Evolutionary conservation across 306 rosid genomes (phyloP).

Genomic region (Sicyos edulis): DNA sequence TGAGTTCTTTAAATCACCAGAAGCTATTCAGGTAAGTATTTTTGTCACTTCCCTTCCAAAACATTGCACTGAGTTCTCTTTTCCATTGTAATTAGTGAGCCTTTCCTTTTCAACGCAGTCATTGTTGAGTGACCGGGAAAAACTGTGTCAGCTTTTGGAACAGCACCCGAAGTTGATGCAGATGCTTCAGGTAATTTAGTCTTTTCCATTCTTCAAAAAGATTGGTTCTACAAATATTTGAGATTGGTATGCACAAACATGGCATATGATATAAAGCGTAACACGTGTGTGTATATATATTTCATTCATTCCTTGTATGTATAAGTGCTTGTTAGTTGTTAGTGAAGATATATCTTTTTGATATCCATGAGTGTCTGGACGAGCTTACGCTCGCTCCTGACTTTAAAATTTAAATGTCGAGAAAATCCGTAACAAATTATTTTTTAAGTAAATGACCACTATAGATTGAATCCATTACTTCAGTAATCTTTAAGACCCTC

Average conservation of each 20-base stretch:
- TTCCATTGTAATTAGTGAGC: background rate
- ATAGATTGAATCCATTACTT: too few species aligned
- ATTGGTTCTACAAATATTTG: background rate
- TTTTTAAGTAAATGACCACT: too few species aligned
- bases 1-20: conserved; percentile 88
- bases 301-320: background rate
- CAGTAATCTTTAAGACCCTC: too few species aligned
- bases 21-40: conserved; percentile 84
- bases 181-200: conserved; percentile 80
- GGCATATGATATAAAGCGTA: background rate
- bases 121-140: conserved; percentile 77
- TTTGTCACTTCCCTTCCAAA: background rate
- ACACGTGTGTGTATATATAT: background rate
- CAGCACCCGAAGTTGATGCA: conserved; percentile 97
- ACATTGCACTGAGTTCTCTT: background rate
- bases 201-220: background rate
- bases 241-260: background rate
- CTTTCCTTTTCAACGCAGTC: conserved; percentile 54
- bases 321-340: background rate
- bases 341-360: too few species aligned
- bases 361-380: too few species aligned
- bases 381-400: too few species aligned
- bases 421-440: too few species aligned
- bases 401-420: too few species aligned
- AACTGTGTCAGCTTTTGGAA: conserved; percentile 96